Evolutionary conservation across 2,329 filamentous ascomycete species (phyloP), one percentile per base, ranked within the genome.

Genomic region (Cytospora chrysosperma): DNA sequence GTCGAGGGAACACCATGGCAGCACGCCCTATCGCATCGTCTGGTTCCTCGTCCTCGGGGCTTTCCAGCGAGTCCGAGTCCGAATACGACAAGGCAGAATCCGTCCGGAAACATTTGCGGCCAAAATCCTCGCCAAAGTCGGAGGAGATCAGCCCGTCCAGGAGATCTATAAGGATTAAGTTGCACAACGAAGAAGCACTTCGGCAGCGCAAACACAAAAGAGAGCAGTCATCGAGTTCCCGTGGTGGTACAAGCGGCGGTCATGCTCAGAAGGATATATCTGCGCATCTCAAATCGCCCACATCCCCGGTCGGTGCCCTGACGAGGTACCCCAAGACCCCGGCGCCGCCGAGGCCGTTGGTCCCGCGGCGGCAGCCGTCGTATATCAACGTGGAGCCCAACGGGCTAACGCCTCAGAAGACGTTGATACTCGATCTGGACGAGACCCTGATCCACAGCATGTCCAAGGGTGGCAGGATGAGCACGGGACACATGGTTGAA

Each of bases 371-470:
- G 61, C 91, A 97, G 72, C 92, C 93, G 24, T 97, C 93, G 0
- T 97, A 97, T 74, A 85, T 92, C 50, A 86, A 88, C 63, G 74
- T 85, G 30, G 78, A 85, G 66, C 74, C 83, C 63, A 70, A 76
- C 69, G 76, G 79, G 53, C 77, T 77, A 56, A 80, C 85, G 53
- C 87, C 89, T 65, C 90, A 95, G 72, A 99, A 99, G 81, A 99
- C 95, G 0, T 79, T 99, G 65, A 93, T 99, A 68, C 83, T 99
- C 59, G 95, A 99, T 75, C 85, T 99, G 21, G 95, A 99, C 76
- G 95, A 99, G 77, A 99, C 95, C 0, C 79, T 99, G 69, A 99
- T 99, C 69, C 95, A 99, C 81, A 97, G 93, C 76, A 93, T 98
- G 84, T 93, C 94, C 65, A 97, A 97, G 75, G 95, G 95, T 32